Percentiles rank a stretch among this genome's conserved stretches.
phyloP scores from a whole-genome alignment of 139 green algal species.

The Diplosphaera chodatii region DNA sequence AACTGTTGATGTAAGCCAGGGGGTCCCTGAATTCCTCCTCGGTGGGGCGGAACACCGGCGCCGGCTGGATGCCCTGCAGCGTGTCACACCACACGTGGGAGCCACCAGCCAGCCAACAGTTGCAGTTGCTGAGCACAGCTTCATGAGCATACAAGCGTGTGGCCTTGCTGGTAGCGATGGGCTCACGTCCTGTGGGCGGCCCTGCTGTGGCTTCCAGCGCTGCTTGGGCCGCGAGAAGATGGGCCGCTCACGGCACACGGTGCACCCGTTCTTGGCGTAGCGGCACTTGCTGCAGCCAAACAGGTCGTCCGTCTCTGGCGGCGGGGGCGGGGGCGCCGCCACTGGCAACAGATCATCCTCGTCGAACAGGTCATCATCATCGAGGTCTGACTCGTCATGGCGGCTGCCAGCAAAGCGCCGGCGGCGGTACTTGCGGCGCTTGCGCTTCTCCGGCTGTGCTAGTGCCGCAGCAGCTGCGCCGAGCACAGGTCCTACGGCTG shows the following conservation, averaged over 20 bases:
- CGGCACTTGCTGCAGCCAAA: slow-evolving; percentile 45
- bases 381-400: background rate
- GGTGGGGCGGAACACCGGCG: slow-evolving; percentile 35
- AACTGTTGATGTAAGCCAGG: slow-evolving; percentile 42
- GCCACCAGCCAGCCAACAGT: background rate
- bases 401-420: background rate
- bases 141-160: too few species aligned
- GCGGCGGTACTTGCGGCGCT: background rate
- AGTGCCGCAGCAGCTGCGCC: background rate
- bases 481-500: background rate
- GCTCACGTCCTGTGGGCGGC: slow-evolving; percentile 13
- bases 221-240: slow-evolving; percentile 11
- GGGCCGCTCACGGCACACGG: slow-evolving; percentile 9
- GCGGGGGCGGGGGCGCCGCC: background rate
- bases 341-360: background rate
- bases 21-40: slow-evolving; percentile 41
- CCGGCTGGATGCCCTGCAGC: slow-evolving; percentile 20
- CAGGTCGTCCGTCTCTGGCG: slow-evolving; percentile 26
- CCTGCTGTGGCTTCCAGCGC: slow-evolving; percentile 15
- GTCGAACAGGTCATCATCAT: slow-evolving; percentile 1
- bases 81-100: too few species aligned
- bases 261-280: slow-evolving; percentile 22
- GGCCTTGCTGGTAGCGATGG: too few species aligned
- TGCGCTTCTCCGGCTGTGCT: background rate
- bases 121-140: too few species aligned